phyloP scores from a whole-genome alignment of 2,329 filamentous ascomycete genomes.

The Aspergillus awamori region DNA sequence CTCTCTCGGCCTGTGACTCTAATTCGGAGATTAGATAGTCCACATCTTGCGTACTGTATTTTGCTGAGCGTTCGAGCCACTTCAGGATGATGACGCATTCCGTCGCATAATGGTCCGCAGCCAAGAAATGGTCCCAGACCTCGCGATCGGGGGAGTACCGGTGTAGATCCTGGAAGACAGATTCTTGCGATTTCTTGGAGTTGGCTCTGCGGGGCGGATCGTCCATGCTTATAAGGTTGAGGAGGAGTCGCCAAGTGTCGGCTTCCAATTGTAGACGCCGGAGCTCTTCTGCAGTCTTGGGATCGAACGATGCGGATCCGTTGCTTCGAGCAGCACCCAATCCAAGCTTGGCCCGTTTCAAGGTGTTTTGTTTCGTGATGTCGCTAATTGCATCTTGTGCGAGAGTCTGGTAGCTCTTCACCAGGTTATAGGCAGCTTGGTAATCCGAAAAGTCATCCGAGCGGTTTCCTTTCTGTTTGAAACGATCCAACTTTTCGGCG shows the following conservation, averaged over 20 bases:
- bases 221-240: constrained; percentile 71
- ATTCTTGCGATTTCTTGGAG: constrained; percentile 43
- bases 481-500: constrained; percentile 78
- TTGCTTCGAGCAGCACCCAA: constrained; percentile 30
- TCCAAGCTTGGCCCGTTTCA: constrained; percentile 41
- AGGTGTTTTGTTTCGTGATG: constrained; percentile 43
- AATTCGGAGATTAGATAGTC: constrained; percentile 75
- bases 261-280: constrained; percentile 77
- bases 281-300: constrained; percentile 36
- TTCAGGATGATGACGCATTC: constrained; percentile 80
- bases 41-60: constrained; percentile 68
- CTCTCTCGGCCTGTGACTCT: constrained; percentile 74
- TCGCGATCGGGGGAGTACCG: constrained; percentile 63
- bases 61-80: constrained; percentile 81
- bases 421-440: constrained; percentile 68
- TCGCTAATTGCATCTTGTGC: constrained; percentile 55
- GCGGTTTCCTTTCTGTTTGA: constrained; percentile 58
- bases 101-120: constrained; percentile 70
- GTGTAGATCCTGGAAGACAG: constrained; percentile 49
- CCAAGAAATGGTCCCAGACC: constrained; percentile 73
- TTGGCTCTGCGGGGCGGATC: constrained; percentile 55
- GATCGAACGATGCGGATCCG: constrained; percentile 21
- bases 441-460: constrained; percentile 57
- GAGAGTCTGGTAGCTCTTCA: constrained; percentile 64
- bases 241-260: constrained; percentile 87